Percentiles rank a stretch among this genome's conserved stretches.
Conservation (phyloP, 352 stramenopile genomes). For the Pythium coloratum region DNA sequence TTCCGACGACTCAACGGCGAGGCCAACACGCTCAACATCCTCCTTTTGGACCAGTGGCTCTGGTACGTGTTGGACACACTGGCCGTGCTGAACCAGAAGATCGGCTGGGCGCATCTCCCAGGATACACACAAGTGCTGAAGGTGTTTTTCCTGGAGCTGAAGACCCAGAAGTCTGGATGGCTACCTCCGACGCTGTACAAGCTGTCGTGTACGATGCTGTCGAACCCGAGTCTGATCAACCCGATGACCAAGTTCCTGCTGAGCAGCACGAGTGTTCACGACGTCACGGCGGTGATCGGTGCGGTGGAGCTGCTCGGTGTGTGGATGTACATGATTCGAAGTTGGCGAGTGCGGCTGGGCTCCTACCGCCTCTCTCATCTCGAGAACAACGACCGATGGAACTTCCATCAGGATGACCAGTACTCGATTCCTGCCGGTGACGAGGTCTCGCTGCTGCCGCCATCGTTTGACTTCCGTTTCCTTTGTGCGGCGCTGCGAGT, state of each 20-base stretch:
- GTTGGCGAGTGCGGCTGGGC: constrained; percentile 82
- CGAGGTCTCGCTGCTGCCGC: constrained; percentile 81
- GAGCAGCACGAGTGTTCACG: constrained; percentile 85
- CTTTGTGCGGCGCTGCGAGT: constrained; percentile 80
- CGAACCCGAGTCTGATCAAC: constrained; percentile 87
- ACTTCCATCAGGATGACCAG: constrained; percentile 89
- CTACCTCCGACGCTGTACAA: constrained; percentile 87
- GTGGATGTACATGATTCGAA: constrained; percentile 93
- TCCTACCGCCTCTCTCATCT: constrained; percentile 87
- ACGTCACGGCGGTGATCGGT: constrained; percentile 85
- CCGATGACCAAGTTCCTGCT: constrained; percentile 90
- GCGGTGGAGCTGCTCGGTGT: constrained; percentile 85
- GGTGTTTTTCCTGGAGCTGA: constrained; percentile 89
- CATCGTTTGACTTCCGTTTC: constrained; percentile 89
- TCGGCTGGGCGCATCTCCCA: constrained; percentile 82
- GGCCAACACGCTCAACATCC: constrained; percentile 87
- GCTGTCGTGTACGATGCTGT: constrained; percentile 88
- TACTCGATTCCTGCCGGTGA: constrained; percentile 87
- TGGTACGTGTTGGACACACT: constrained; percentile 90
- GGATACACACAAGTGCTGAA: constrained; percentile 87
- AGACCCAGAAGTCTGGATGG: constrained; percentile 88
- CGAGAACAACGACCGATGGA: constrained; percentile 90
- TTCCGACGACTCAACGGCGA: constrained; percentile 81
- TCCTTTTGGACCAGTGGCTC: constrained; percentile 86
- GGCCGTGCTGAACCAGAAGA: constrained; percentile 89